Evolutionary conservation across 164 flowering plant species (phyloP), one percentile per base, ranked within the genome.

Genomic region (Nymphaea colorata): DNA sequence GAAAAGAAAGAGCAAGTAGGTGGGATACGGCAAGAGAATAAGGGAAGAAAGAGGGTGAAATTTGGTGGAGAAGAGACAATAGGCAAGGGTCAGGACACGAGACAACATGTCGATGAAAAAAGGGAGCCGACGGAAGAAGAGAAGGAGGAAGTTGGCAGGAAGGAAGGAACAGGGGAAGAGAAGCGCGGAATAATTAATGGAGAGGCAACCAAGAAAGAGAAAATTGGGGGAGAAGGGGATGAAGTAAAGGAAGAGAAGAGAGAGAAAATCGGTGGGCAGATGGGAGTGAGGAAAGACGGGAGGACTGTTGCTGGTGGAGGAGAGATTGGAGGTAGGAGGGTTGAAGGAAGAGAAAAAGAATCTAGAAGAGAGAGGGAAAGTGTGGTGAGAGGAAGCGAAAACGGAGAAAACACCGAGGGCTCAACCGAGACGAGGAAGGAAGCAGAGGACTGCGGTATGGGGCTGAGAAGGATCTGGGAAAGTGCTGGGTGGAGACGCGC

Each of bases 241-340:
- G 72, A 64, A 65, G 71, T 66, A 72, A 65, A 69, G 36, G 55
- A 47, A 47, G 66, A 43, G 43, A 6, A 59, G 62, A 65, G 62
- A 71, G 61, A 61, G 42, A 3, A 44, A n/a, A 44, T 55, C 47
- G 70, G 36, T 25, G 36, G 36, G 36, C 36, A 25, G 36, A 69
- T 41, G 45, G 51, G 42, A 63, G 63, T 60, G 61, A 42, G 60
- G 44, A 64, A 8, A n/a, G 18, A 41, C 44, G 60, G 42, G 53
- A 25, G n/a, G 62, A 43, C 7, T 12, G 36, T 12, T 2, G 5
- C 2, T 47, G 55, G 55, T 47, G 12, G 55, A 47, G 55, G 36
- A 47, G 55, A 47, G 55, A 47, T 47, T 47, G 55, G 12, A 47
- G 55, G 55, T 6, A 47, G 55, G 55, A 68, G 36, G 59, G 51